Base-by-base conservation (phyloP, 441 rosid species). In the Syzygium malaccense region DNA sequence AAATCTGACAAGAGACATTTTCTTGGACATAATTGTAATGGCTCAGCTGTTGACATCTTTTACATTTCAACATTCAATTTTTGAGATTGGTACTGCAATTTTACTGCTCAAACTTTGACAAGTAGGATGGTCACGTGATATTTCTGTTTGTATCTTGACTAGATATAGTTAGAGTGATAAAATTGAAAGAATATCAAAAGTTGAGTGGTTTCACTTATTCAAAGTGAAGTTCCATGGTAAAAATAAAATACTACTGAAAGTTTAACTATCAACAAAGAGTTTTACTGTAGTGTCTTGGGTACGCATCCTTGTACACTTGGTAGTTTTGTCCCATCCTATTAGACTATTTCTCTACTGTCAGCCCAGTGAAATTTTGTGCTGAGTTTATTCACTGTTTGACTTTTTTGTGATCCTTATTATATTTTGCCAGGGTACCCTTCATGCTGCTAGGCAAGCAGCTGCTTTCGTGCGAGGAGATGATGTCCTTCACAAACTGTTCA, bases 381-480 rank as follows among this genome's bases (percentile, higher is more conserved):
- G n/a, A 33, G 30, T 54, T 85, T 45, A 55, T 85, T 45, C 33
- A 71, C 17, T 71, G 80, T 20, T 37, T 6, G 83, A 48, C 83
- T 7, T 51, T 41, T 75, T 75, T 75, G n/a, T 4, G 33, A 28
- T 14, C 15, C 55, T 68, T 14, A 54, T 55, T 66, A 33, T 33
- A 54, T 55, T 45, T 89, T 78, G 53, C 83, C 91, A 96, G 99
- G 99, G 98, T 25, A 86, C 99, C 89, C 98, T 96, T 41, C 91
- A 89, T 92, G 97, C 99, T 53, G 97, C 98, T 37, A 96, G 99
- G 87, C 93, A 87, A 75, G 99, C 99, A 87, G 96, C 94, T 92
- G 98, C 96, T 55, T 98, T 98, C 91, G 99, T 98, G 49, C 93
- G 98, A 90, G 99, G 98, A 90, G 99, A 98, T 89, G 99, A 94